Evolutionary conservation across 345 rosid species (phyloP).

Genomic region (Linum trigynum): DNA sequence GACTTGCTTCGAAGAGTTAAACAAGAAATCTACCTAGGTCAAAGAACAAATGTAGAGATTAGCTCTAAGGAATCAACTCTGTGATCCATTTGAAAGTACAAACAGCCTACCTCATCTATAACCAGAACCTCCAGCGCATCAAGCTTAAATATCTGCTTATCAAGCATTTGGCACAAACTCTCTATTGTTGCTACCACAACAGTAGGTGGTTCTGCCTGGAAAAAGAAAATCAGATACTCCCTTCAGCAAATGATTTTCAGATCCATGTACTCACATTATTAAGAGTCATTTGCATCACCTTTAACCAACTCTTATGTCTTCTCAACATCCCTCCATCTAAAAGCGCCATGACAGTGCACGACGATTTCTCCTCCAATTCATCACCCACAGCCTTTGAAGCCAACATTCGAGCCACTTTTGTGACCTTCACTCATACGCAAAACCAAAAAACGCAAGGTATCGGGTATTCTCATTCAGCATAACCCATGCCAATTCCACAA

Average conservation of each 20-base stretch:
- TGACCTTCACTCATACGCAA: constrained; percentile 35
- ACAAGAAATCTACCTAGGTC: constrained; percentile 80
- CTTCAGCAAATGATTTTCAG: too few species aligned
- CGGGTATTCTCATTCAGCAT: not conserved
- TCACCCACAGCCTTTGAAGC: constrained; percentile 49
- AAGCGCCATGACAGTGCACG: constrained; percentile 79
- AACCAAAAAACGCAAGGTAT: not conserved
- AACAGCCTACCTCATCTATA: constrained; percentile 65
- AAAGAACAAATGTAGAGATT: not conserved
- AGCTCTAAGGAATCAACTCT: too few species aligned
- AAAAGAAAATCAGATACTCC: not conserved
- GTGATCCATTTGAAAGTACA: constrained; percentile 4
- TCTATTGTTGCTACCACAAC: constrained; percentile 77
- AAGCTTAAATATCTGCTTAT: constrained; percentile 61
- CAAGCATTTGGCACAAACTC: constrained; percentile 81
- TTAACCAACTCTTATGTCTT: constrained; percentile 90
- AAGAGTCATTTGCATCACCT: constrained; percentile 27
- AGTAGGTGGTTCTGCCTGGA: constrained; percentile 89
- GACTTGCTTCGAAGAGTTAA: constrained; percentile 78
- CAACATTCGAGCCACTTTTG: constrained; percentile 70
- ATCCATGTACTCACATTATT: not conserved
- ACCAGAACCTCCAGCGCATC: constrained; percentile 63
- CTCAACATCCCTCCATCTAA: constrained; percentile 74
- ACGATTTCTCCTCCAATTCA: constrained; percentile 37
- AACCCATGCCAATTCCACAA: not conserved